These are phyloP conservation scores for Hemileccinum hortonii DNA, from an alignment of 1,284 basidiomycete species.

Conservation along the genomic window DNA sequence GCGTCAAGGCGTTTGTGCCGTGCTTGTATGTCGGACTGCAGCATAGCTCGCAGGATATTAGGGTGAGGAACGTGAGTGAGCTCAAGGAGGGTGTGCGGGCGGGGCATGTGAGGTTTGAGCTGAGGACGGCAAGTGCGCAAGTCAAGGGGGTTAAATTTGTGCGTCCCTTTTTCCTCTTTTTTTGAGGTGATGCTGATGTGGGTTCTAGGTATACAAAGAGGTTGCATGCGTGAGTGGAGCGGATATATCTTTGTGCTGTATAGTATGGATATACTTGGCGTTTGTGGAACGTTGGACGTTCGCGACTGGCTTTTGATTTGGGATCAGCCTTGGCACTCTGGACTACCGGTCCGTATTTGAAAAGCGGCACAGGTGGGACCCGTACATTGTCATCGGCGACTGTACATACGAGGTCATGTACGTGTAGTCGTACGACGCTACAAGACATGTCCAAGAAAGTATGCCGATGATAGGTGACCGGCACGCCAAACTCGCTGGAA, in stretches of 20 bases:
- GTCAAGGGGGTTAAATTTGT: conserved; percentile 93
- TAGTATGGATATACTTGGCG: too few relatives aligned
- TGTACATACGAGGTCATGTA: too few relatives aligned
- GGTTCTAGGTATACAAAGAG: conserved; percentile 35
- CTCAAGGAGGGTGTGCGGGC: conserved; percentile 63
- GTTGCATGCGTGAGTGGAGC: conserved; percentile 29
- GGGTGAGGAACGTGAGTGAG: conserved; percentile 65
- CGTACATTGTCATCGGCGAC: too few relatives aligned
- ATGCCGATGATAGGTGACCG: too few relatives aligned
- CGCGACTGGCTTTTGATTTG: too few relatives aligned
- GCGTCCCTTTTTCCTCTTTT: conserved; percentile 29
- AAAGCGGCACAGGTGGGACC: too few relatives aligned
- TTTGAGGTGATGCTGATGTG: neutral
- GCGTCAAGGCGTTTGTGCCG: conserved; percentile 86
- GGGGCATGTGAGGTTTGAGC: conserved; percentile 85
- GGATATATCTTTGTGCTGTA: too few relatives aligned
- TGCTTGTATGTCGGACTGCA: conserved; percentile 93
- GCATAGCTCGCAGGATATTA: conserved; percentile 95
- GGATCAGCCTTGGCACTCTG: too few relatives aligned
- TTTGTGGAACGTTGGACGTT: too few relatives aligned
- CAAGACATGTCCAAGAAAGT: too few relatives aligned
- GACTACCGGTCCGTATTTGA: too few relatives aligned
- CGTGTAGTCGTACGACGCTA: too few relatives aligned
- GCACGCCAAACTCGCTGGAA: conserved; percentile 89
- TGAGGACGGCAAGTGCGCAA: conserved; percentile 94